These are phyloP conservation scores for Mycotypha africana DNA, from an alignment of 371 early-diverging fungal species.

Conservation along the genomic window DNA sequence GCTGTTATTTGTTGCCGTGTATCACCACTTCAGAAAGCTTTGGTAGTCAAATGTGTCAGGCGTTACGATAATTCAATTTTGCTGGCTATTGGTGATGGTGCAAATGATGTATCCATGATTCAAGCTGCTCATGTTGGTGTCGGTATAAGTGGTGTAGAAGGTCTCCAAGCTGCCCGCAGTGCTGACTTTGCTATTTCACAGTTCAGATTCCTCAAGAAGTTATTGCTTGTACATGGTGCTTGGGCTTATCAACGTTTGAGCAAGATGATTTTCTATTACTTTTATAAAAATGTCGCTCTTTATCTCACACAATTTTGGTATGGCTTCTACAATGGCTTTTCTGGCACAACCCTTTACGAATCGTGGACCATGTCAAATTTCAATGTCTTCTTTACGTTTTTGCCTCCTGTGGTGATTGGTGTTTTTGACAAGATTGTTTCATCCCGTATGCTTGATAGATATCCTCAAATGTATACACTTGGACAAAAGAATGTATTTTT, in stretches of 20 bases:
- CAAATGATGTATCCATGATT: constrained; percentile 97
- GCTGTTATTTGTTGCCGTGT: constrained; percentile 93
- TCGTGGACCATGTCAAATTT: constrained; percentile 60
- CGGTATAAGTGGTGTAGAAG: constrained; percentile 84
- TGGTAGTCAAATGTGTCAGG: constrained; percentile 78
- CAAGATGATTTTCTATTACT: constrained; percentile 70
- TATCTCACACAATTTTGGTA: constrained; percentile 63
- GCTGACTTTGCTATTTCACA: constrained; percentile 85
- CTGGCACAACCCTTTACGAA: constrained; percentile 77
- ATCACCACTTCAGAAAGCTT: constrained; percentile 91
- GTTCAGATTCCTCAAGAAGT: constrained; percentile 69
- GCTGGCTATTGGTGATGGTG: constrained; percentile 95
- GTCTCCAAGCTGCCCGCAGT: constrained; percentile 75
- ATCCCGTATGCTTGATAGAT: constrained; percentile 62
- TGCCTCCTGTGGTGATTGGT: constrained; percentile 75
- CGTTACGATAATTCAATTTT: constrained; percentile 66
- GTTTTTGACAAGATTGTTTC: constrained; percentile 80
- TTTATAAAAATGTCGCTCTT: constrained; percentile 84
- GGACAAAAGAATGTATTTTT: constrained; percentile 85
- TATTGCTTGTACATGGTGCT: constrained; percentile 80
- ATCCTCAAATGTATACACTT: constrained; percentile 80
- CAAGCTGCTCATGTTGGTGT: constrained; percentile 83
- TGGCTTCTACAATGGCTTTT: constrained; percentile 77
- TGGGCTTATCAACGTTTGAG: constrained; percentile 75
- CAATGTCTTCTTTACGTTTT: constrained; percentile 76